Percentiles rank a stretch among this genome's conserved stretches.
Evolutionary conservation across 306 rosid species (phyloP).

Genomic region (Casuarina equisetifolia): DNA sequence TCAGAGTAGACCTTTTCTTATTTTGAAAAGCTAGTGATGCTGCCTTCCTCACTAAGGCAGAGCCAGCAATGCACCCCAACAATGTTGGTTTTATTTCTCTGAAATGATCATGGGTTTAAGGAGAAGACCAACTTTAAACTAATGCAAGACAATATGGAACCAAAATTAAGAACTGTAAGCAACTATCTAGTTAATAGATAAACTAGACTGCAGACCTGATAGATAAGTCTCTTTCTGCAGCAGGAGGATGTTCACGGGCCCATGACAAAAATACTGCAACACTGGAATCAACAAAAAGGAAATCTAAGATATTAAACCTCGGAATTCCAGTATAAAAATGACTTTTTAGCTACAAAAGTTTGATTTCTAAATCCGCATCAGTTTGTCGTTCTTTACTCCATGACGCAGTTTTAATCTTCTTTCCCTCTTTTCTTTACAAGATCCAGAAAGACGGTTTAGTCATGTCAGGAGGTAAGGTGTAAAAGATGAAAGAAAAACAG

Average conservation of each 20-base stretch:
- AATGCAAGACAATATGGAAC: neutral
- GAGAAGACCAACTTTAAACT: conserved; percentile 16
- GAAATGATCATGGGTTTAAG: conserved; percentile 22
- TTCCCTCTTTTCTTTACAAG: neutral
- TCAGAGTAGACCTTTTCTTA: conserved; percentile 89
- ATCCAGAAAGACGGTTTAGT: neutral
- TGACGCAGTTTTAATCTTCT: neutral
- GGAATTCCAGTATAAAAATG: neutral
- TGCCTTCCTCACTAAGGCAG: conserved; percentile 81
- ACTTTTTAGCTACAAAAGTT: neutral
- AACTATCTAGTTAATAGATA: neutral
- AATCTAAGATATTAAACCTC: neutral
- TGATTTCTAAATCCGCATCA: neutral
- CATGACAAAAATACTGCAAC: conserved; percentile 85
- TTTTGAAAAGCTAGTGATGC: conserved; percentile 75
- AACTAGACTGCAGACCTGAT: conserved; percentile 45
- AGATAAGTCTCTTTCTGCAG: conserved; percentile 33
- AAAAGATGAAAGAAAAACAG: neutral
- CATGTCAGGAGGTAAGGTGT: neutral
- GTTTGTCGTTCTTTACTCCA: neutral
- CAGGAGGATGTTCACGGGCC: conserved; percentile 49
- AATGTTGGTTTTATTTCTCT: conserved; percentile 66
- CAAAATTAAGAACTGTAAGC: neutral
- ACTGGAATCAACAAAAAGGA: conserved; percentile 39
- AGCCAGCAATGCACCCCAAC: conserved; percentile 84